These are phyloP conservation scores for Podospora conica DNA, from an alignment of 495 filamentous ascomycete species.

Conservation along the genomic window DNA sequence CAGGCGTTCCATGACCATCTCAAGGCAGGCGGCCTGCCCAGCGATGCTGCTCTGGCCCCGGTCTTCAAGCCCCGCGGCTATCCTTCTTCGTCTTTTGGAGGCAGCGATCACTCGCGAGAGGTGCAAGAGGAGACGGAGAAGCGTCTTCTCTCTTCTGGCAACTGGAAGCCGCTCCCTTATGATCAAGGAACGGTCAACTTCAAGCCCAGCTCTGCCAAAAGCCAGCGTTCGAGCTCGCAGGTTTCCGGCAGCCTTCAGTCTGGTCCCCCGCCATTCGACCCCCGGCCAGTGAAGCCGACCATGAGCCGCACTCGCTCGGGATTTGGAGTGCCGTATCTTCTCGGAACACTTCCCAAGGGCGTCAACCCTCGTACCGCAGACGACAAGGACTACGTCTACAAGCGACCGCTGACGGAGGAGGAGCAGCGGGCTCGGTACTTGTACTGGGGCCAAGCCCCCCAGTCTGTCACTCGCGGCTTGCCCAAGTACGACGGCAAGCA, in stretches of 20 bases:
- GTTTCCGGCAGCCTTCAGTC: neutral
- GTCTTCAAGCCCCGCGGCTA: constrained; percentile 27
- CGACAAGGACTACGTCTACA: constrained; percentile 41
- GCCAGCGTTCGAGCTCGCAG: constrained; percentile 1
- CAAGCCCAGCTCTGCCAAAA: neutral
- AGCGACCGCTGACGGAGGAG: constrained; percentile 40
- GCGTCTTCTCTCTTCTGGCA: neutral
- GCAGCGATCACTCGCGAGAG: constrained; percentile 11
- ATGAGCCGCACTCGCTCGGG: neutral
- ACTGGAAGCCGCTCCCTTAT: neutral
- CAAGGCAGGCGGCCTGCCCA: constrained; percentile 21
- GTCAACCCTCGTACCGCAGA: constrained; percentile 27
- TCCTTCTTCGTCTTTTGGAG: constrained; percentile 12
- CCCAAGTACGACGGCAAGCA: constrained; percentile 53
- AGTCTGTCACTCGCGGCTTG: constrained; percentile 35
- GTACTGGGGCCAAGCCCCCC: constrained; percentile 47
- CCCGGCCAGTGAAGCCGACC: neutral
- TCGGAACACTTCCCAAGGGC: constrained; percentile 38
- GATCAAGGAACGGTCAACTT: neutral
- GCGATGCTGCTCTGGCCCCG: constrained; percentile 23
- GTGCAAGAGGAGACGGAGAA: constrained; percentile 12
- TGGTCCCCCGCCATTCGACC: neutral
- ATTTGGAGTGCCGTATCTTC: constrained; percentile 36
- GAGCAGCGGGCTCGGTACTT: constrained; percentile 43
- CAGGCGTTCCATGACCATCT: constrained; percentile 11